Base-by-base conservation (phyloP, 768 basidiomycete species). In the Lyophyllum decastes region DNA sequence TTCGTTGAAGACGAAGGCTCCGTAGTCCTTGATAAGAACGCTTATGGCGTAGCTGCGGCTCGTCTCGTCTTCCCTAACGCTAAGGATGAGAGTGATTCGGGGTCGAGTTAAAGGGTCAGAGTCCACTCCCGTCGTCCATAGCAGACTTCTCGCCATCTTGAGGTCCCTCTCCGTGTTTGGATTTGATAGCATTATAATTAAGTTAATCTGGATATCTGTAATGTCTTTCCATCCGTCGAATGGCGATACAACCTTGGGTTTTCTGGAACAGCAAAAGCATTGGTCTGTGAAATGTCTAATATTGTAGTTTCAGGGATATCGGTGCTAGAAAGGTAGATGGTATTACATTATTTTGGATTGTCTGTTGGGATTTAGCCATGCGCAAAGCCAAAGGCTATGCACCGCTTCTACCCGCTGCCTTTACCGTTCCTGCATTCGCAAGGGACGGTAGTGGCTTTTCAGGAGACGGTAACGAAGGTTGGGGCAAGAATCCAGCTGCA, bases 1-100 rank as follows among this genome's bases (percentile, higher is more conserved):
- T 94, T 89, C 69, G 85, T 94, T 47, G 92, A 94, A 71, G 89
- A 94, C 67, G 84, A 88, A 64, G 90, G 89, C 40, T 82, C 86
- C 61, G 81, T 92, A 56, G 63, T 90, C 47, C 90, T 91, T 73
- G 91, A 85, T 80, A 88, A 89, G 79, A 87, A 93, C 64, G 81
- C 85, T 9, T 59, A 72, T 24, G 92, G 92, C 56, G 70, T 90
- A 21, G 87, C 89, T 50, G 72, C 82, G 48, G 73, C 75, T 35
- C 78, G 83, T 51, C 81, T 84, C 2, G 78, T 85, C 45, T 82
- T 83, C 63, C 59, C 65, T 16, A 83, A 86, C 60, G 73, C 24
- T 25, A 57, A 56, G 45, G 64, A 75, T 73, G 56, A 81, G 74
- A 59, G 62, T 62, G 87, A 89, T 74, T 87, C 86, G 87, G 86